A percentile compares a stretch with the other conserved stretches of the same genome.
Evolutionary conservation across 352 stramenopile genomes (phyloP).

Genomic region (Globisporangium rhizosaccharum): DNA sequence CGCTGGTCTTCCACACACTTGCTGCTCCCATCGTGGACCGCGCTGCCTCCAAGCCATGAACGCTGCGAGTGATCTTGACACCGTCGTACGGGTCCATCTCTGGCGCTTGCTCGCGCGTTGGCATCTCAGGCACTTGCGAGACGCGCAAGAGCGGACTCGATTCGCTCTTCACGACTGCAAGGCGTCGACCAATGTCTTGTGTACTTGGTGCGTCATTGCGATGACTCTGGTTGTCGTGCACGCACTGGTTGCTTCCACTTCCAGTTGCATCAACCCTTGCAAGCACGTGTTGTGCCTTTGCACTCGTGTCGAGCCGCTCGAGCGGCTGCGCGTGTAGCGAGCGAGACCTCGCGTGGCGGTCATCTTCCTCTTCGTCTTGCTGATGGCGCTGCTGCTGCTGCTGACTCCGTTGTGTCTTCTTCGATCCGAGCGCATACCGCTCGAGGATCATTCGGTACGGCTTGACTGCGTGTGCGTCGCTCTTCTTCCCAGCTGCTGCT

Average conservation of each 20-base stretch:
- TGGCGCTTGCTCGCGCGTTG: background rate
- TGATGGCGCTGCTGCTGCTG: background rate
- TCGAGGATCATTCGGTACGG: conserved; percentile 38
- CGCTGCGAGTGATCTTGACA: too few relatives aligned
- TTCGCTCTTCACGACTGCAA: background rate
- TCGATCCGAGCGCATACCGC: conserved; percentile 26
- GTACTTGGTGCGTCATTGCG: background rate
- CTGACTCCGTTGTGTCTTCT: conserved; percentile 11
- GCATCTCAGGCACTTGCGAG: background rate
- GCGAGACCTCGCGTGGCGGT: background rate
- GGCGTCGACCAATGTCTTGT: background rate
- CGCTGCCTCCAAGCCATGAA: too few relatives aligned
- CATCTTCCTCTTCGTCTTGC: background rate
- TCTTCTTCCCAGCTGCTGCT: background rate
- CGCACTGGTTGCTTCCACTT: background rate
- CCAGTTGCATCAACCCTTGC: background rate
- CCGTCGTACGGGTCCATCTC: background rate
- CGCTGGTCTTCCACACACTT: too few relatives aligned
- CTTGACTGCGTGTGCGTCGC: background rate
- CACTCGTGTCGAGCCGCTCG: background rate
- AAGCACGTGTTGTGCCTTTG: background rate
- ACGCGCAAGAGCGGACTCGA: background rate
- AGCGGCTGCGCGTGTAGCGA: too few relatives aligned
- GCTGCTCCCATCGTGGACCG: too few relatives aligned
- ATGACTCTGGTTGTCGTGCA: background rate